A percentile compares a stretch with the other conserved stretches of the same genome.
Evolutionary conservation across 768 basidiomycete genomes (phyloP).

Genomic region (Leucosporidium yakuticum): DNA sequence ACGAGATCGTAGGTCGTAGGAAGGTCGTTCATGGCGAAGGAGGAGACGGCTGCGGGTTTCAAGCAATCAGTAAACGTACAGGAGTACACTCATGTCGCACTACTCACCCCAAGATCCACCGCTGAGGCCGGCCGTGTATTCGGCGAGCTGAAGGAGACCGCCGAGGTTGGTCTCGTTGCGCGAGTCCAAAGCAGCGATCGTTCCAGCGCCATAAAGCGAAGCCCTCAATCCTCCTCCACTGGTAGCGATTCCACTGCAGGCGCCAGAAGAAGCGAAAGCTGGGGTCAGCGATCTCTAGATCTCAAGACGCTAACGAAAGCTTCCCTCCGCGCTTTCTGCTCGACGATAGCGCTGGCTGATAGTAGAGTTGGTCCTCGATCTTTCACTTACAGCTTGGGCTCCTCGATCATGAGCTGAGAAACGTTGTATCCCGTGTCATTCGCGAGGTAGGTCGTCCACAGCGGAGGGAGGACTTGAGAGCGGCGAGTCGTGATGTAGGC

Average conservation of each 20-base stretch:
- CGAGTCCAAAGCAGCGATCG: slow-evolving; percentile 57
- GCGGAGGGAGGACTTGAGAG: slow-evolving; percentile 47
- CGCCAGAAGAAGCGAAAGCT: too few species aligned
- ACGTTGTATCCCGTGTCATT: slow-evolving; percentile 43
- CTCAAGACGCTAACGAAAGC: too few species aligned
- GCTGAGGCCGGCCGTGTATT: slow-evolving; percentile 60
- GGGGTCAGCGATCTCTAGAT: too few species aligned
- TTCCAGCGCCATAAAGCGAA: slow-evolving; percentile 60
- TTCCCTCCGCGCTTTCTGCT: too few species aligned
- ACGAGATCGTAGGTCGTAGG: slow-evolving; percentile 48
- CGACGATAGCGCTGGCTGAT: too few species aligned
- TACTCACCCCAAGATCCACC: slow-evolving; percentile 32
- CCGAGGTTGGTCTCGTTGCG: slow-evolving; percentile 55
- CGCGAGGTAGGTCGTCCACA: slow-evolving; percentile 60
- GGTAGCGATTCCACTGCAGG: slow-evolving; percentile 49
- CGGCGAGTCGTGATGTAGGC: slow-evolving; percentile 51
- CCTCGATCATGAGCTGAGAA: neutral
- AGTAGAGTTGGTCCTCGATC: too few species aligned
- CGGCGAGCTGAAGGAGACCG: slow-evolving; percentile 63
- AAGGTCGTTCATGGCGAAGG: slow-evolving; percentile 61
- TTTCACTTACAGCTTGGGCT: slow-evolving; percentile 8
- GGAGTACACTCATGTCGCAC: neutral
- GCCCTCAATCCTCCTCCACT: slow-evolving; percentile 63
- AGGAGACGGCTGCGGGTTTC: slow-evolving; percentile 39
- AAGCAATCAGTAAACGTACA: neutral